These are phyloP conservation scores for Clonostachys rosea DNA, from an alignment of 2,329 filamentous ascomycete species.

Conservation along the genomic window DNA sequence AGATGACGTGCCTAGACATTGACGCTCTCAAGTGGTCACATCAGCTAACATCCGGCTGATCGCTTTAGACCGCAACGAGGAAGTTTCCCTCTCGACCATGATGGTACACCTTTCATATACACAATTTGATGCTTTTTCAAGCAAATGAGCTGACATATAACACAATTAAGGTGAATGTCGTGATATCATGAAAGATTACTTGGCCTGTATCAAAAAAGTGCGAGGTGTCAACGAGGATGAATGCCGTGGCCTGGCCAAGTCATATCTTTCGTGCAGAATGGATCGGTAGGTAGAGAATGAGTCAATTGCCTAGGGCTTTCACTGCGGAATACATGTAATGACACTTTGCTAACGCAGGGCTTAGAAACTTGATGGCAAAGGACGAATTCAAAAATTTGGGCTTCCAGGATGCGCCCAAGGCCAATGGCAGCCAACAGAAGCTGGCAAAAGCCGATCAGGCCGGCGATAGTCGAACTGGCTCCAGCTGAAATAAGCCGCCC, in stretches of 20 bases:
- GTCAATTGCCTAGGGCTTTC: neutral
- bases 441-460: no score
- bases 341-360: no score
- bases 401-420: constrained; percentile 34
- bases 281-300: constrained; percentile 60
- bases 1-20: neutral
- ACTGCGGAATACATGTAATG: neutral
- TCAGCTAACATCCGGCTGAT: no score
- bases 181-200: constrained; percentile 77
- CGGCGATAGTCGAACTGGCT: no score
- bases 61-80: constrained; percentile 73
- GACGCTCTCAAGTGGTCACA: neutral
- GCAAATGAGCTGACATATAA: neutral
- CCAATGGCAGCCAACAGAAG: no score
- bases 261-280: constrained; percentile 90
- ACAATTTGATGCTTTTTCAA: neutral
- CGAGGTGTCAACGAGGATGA: constrained; percentile 81
- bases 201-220: constrained; percentile 80
- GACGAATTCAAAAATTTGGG: constrained; percentile 95
- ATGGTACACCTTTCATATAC: constrained; percentile 41
- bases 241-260: constrained; percentile 81
- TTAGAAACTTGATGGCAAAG: constrained; percentile 88
- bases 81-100: constrained; percentile 94
- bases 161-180: constrained; percentile 77
- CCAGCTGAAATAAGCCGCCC: no score